phyloP scores from a whole-genome alignment of 2,329 filamentous ascomycete species.

The Tolypocladium tundrense region DNA sequence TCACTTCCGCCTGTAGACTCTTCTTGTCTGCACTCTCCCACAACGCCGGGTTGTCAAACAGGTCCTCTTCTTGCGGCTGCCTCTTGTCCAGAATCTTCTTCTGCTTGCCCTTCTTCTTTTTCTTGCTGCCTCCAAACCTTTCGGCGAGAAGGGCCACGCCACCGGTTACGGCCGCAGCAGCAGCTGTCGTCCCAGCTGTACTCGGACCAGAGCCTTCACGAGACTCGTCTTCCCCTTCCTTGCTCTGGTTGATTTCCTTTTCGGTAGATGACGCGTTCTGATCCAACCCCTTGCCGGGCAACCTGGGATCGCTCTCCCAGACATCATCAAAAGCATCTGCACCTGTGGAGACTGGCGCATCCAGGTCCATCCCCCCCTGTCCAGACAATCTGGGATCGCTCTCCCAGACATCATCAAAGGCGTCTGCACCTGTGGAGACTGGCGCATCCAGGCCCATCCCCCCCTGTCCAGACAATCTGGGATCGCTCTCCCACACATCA shows the following conservation, averaged over 20 bases:
- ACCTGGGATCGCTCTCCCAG: background rate
- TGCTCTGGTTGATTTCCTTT: background rate
- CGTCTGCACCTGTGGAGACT: background rate
- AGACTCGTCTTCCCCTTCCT: background rate
- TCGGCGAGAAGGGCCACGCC: constrained; percentile 24
- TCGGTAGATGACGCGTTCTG: background rate
- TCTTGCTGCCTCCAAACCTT: constrained; percentile 20
- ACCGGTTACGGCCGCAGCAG: constrained; percentile 9
- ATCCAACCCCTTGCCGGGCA: background rate
- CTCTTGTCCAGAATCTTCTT: constrained; percentile 30
- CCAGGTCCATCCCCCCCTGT: background rate
- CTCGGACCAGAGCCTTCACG: background rate
- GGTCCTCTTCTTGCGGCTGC: constrained; percentile 27
- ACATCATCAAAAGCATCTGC: background rate
- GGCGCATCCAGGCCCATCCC: no score
- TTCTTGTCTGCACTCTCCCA: constrained; percentile 34
- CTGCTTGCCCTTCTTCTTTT: constrained; percentile 14
- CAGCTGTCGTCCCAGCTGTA: constrained; percentile 15
- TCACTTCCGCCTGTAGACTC: constrained; percentile 13
- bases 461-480: no score
- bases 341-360: background rate
- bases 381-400: background rate
- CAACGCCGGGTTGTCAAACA: constrained; percentile 32
- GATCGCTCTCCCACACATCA: background rate
- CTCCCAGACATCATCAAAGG: background rate